Percentiles rank a stretch among this genome's conserved stretches.
Conservation (phyloP, 2,329 filamentous ascomycete genomes). For the Westerdykella ornata region DNA sequence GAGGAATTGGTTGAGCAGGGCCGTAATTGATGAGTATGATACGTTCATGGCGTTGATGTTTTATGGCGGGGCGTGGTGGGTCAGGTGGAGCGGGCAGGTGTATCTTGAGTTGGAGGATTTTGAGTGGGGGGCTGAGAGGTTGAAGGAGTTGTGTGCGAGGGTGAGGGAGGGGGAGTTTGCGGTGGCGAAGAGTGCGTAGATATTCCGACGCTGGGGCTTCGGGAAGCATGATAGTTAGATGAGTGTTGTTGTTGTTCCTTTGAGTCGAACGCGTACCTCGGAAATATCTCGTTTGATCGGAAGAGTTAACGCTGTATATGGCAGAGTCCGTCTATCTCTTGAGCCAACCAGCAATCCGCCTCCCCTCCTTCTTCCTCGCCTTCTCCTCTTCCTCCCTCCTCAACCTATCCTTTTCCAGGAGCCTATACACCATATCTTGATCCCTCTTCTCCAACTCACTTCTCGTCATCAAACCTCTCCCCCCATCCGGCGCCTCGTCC, state of each 20-base stretch:
- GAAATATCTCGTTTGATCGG: no score
- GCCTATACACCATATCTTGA: constrained; percentile 26
- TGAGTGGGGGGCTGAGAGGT: constrained; percentile 55
- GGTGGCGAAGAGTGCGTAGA: constrained; percentile 3
- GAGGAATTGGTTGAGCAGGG: constrained; percentile 38
- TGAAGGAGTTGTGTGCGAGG: constrained; percentile 53
- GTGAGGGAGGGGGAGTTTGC: constrained; percentile 43
- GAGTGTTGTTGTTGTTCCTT: no score
- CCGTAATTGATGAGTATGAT: constrained; percentile 52
- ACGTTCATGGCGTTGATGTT: constrained; percentile 64
- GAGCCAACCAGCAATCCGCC: no score
- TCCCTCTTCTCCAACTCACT: constrained; percentile 44
- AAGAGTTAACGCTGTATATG: no score
- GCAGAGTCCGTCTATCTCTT: no score
- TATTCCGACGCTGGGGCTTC: no score
- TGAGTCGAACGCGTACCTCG: no score
- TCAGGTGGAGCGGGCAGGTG: constrained; percentile 69
- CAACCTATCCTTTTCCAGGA: no score
- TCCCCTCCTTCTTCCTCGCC: no score
- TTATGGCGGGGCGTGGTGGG: constrained; percentile 60
- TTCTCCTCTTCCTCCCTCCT: no score
- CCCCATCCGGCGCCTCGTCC: constrained; percentile 41
- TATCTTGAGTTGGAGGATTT: constrained; percentile 80
- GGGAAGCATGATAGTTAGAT: no score
- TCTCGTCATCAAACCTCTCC: constrained; percentile 36